A percentile compares a stretch with the other conserved stretches of the same genome.
phyloP scores from a whole-genome alignment of 139 green algal genomes.

The Edaphochlamys debaryana region DNA sequence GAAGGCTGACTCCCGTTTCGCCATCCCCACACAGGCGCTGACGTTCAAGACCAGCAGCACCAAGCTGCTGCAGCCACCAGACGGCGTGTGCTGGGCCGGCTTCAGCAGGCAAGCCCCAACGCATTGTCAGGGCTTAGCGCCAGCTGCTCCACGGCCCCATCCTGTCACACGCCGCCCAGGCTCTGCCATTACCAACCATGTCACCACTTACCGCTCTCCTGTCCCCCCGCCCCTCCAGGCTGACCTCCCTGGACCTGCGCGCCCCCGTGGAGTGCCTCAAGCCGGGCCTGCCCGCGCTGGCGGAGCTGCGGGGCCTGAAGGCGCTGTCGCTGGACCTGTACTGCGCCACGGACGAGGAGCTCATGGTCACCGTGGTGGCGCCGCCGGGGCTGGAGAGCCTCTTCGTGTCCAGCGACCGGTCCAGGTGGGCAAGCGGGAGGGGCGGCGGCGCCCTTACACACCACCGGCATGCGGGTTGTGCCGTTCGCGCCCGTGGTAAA shows the following conservation, averaged over 20 bases:
- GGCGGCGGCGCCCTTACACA: too few species aligned
- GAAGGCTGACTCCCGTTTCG: too few species aligned
- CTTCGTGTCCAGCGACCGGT: conserved; percentile 21
- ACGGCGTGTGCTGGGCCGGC: conserved; percentile 10
- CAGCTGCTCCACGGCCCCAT: too few species aligned
- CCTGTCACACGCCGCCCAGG: too few species aligned
- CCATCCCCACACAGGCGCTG: conserved; percentile 11
- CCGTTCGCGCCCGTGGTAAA: too few species aligned
- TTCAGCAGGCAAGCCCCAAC: conserved; percentile 25
- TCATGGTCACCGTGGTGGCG: conserved; percentile 32
- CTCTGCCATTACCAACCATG: too few species aligned
- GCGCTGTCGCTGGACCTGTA: conserved; percentile 29
- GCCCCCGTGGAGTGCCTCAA: conserved; percentile 25
- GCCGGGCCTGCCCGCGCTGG: conserved; percentile 23
- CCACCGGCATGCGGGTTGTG: too few species aligned
- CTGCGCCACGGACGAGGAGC: conserved; percentile 32
- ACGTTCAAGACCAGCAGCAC: conserved; percentile 43
- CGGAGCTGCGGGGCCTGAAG: conserved; percentile 5
- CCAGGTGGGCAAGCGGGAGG: not conserved
- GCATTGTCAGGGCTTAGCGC: too few species aligned
- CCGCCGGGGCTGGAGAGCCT: conserved; percentile 13
- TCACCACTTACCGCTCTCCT: too few species aligned
- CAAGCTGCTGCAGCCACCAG: conserved; percentile 20
- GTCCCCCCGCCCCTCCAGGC: conserved; percentile 1
- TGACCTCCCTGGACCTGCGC: conserved; percentile 27